Evolutionary conservation across 352 stramenopile species (phyloP).

Genomic region (Phytophthora ohioensis): DNA sequence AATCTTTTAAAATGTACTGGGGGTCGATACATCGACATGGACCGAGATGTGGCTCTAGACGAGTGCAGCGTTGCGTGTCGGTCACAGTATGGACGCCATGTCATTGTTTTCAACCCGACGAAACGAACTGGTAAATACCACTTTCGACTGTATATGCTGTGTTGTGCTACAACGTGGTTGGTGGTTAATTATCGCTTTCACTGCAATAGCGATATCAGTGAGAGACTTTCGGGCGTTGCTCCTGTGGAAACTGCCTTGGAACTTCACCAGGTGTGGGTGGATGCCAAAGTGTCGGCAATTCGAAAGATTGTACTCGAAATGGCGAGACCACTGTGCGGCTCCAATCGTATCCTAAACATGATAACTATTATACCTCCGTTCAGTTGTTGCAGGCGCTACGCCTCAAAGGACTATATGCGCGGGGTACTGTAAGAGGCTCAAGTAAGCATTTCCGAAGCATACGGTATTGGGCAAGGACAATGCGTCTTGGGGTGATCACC

Average conservation of each 20-base stretch:
- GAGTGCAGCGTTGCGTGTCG: constrained; percentile 32
- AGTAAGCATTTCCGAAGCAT: constrained; percentile 36
- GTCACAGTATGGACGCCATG: constrained; percentile 6
- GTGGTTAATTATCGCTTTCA: constrained; percentile 36
- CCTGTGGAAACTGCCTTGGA: neutral
- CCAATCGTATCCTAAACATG: constrained; percentile 36
- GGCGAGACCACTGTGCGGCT: constrained; percentile 14
- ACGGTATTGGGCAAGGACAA: constrained; percentile 10
- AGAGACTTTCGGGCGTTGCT: constrained; percentile 23
- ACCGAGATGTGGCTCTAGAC: constrained; percentile 35
- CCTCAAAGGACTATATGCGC: constrained; percentile 28
- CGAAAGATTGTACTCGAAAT: constrained; percentile 39
- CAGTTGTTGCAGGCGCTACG: constrained; percentile 29
- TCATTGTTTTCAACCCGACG: constrained; percentile 10
- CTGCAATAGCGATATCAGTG: constrained; percentile 24
- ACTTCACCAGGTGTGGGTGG: neutral
- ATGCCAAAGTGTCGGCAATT: constrained; percentile 1
- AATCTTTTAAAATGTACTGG: constrained; percentile 16
- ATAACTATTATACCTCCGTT: constrained; percentile 46
- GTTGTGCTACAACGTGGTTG: constrained; percentile 42
- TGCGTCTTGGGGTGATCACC: constrained; percentile 11
- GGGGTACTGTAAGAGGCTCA: constrained; percentile 16
- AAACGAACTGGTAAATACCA: constrained; percentile 26
- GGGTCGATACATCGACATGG: constrained; percentile 23
- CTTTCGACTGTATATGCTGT: constrained; percentile 34